Conservation (phyloP, 352 stramenopile genomes). For the Phytopythium kandeliae region DNA sequence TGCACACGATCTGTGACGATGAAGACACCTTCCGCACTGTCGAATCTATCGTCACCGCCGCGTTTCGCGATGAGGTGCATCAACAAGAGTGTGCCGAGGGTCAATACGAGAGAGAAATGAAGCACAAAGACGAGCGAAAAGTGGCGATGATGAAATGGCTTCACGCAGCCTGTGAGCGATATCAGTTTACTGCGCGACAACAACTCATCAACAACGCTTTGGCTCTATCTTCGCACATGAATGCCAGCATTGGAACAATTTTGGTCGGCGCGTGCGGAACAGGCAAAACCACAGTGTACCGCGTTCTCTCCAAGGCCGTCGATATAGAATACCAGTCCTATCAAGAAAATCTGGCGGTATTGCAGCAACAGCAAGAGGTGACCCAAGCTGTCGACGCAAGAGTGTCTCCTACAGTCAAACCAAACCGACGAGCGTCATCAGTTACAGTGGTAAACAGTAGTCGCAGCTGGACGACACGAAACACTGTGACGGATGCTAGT, state of each 20-base stretch:
- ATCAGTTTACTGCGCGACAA: conserved; percentile 16
- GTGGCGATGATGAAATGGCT: conserved; percentile 6
- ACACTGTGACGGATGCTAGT: neutral
- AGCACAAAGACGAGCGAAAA: conserved; percentile 4
- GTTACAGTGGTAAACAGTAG: neutral
- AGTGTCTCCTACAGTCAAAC: neutral
- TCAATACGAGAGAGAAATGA: conserved; percentile 8
- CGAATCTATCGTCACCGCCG: neutral
- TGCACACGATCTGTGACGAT: neutral
- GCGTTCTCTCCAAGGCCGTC: conserved; percentile 23
- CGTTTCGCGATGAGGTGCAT: conserved; percentile 9
- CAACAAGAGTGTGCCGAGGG: conserved; percentile 19
- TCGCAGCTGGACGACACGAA: neutral
- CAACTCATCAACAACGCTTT: conserved; percentile 13
- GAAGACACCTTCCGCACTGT: neutral
- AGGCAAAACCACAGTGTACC: conserved; percentile 33
- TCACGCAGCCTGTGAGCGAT: conserved; percentile 7
- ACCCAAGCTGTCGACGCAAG: neutral
- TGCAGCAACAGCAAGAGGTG: neutral
- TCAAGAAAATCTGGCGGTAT: neutral
- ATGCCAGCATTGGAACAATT: conserved; percentile 13
- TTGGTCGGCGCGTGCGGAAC: conserved; percentile 20
- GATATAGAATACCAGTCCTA: neutral
- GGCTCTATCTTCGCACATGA: conserved; percentile 13
- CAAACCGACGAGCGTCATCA: neutral